Percentiles rank a stretch among this genome's conserved stretches.
These are phyloP conservation scores for Colletotrichum tamarilloi DNA, from an alignment of 2,329 filamentous ascomycete species.

Conservation along the genomic window DNA sequence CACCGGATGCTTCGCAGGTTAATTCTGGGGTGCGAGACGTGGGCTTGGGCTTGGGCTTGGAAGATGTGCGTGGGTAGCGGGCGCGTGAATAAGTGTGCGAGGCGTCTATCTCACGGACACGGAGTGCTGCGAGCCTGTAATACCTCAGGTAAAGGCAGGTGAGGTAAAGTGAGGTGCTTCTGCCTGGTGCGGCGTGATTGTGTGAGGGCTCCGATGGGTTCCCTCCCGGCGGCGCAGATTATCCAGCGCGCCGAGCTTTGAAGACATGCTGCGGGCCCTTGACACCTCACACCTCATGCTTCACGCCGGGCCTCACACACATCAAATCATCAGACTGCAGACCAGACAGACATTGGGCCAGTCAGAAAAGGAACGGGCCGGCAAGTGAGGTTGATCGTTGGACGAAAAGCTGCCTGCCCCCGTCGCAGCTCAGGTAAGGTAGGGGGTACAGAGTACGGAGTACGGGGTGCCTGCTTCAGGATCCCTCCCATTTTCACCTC, in stretches of 20 bases:
- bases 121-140: too few relatives aligned
- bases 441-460: neutral
- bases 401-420: neutral
- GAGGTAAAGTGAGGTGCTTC: neutral
- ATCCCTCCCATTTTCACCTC: neutral
- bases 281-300: neutral
- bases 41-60: neutral
- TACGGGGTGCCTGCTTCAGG: slow-evolving; percentile 6
- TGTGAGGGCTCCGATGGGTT: slow-evolving; percentile 24
- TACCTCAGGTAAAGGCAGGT: neutral
- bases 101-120: neutral
- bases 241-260: slow-evolving; percentile 8
- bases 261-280: neutral
- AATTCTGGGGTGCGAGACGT: slow-evolving; percentile 10
- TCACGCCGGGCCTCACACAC: neutral
- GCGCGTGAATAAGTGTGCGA: neutral
- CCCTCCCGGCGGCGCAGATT: slow-evolving; percentile 27
- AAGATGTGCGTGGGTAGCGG: neutral
- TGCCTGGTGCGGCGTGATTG: neutral
- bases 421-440: neutral
- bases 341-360: neutral
- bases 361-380: neutral
- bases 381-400: slow-evolving; percentile 11
- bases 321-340: neutral
- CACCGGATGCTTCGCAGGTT: slow-evolving; percentile 11